Evolutionary conservation across 2,329 filamentous ascomycete species (phyloP).

Genomic region (Parastagonospora avenae): DNA sequence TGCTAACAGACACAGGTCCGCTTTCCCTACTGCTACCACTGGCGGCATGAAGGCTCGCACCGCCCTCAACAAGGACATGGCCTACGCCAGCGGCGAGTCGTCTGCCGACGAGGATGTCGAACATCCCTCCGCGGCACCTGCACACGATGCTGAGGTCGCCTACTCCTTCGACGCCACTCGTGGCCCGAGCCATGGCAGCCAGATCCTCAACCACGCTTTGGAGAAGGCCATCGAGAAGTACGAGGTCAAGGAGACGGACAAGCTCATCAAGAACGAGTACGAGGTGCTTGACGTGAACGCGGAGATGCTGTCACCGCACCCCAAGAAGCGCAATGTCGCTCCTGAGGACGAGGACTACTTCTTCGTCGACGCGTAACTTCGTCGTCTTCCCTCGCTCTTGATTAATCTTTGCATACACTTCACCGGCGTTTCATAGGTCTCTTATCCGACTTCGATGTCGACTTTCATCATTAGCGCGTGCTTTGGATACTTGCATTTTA

Average conservation of each 20-base stretch:
- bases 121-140: conserved; percentile 51
- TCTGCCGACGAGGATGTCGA: conserved; percentile 54
- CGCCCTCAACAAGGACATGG: conserved; percentile 52
- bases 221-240: conserved; percentile 64
- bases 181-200: conserved; percentile 59
- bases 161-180: conserved; percentile 60
- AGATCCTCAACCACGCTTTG: conserved; percentile 62
- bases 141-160: conserved; percentile 55
- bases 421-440: conserved; percentile 26
- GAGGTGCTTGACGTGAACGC: conserved; percentile 56
- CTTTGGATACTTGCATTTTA: conserved; percentile 34
- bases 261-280: conserved; percentile 65
- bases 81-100: conserved; percentile 45
- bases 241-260: conserved; percentile 65
- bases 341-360: conserved; percentile 50
- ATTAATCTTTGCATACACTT: conserved; percentile 27
- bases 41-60: conserved; percentile 42
- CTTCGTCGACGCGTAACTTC: conserved; percentile 42
- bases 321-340: conserved; percentile 39
- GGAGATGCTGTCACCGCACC: conserved; percentile 42
- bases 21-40: conserved; percentile 4
- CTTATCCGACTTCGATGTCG: conserved; percentile 21
- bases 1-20: conserved; percentile 27
- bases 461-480: conserved; percentile 20
- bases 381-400: conserved; percentile 11